These are phyloP conservation scores for Lactifluus volemus DNA, from an alignment of 768 basidiomycete genomes.

Conservation along the genomic window DNA sequence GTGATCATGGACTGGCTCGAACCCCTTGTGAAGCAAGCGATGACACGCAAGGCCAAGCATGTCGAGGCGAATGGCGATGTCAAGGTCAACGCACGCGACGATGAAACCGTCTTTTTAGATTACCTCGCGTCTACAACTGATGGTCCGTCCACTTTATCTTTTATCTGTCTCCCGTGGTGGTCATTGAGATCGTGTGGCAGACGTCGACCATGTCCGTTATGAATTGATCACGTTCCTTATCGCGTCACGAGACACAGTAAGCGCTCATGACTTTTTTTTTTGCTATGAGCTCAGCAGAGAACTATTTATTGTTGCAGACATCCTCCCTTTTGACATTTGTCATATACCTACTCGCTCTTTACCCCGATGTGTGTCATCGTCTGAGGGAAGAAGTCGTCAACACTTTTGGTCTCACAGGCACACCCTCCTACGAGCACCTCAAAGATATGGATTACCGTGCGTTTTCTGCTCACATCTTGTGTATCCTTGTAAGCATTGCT, in stretches of 20 bases:
- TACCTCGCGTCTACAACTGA: slow-evolving; percentile 15
- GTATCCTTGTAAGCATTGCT: too few species aligned
- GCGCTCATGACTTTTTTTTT: not conserved
- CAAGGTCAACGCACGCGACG: slow-evolving; percentile 6
- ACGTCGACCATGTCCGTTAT: slow-evolving; percentile 20
- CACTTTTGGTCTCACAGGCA: slow-evolving; percentile 23
- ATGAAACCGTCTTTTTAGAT: slow-evolving; percentile 18
- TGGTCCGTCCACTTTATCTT: not conserved
- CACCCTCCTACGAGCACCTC: slow-evolving; percentile 28
- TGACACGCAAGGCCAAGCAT: slow-evolving; percentile 13
- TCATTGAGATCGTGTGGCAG: not conserved
- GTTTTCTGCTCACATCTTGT: not conserved
- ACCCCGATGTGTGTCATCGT: slow-evolving; percentile 26
- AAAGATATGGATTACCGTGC: slow-evolving; percentile 27
- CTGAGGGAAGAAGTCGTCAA: slow-evolving; percentile 29
- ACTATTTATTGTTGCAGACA: slow-evolving; percentile 18
- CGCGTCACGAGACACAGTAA: slow-evolving; percentile 18
- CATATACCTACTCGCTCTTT: slow-evolving; percentile 27
- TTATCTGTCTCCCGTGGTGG: too few species aligned
- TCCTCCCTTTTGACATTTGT: slow-evolving; percentile 28
- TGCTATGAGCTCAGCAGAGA: not conserved
- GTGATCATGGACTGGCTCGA: slow-evolving; percentile 14
- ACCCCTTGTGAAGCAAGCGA: slow-evolving; percentile 10
- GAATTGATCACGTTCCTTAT: slow-evolving; percentile 19
- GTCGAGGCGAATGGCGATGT: not conserved